Base-by-base conservation (phyloP, 306 rosid species). In the Malus sieversii region DNA sequence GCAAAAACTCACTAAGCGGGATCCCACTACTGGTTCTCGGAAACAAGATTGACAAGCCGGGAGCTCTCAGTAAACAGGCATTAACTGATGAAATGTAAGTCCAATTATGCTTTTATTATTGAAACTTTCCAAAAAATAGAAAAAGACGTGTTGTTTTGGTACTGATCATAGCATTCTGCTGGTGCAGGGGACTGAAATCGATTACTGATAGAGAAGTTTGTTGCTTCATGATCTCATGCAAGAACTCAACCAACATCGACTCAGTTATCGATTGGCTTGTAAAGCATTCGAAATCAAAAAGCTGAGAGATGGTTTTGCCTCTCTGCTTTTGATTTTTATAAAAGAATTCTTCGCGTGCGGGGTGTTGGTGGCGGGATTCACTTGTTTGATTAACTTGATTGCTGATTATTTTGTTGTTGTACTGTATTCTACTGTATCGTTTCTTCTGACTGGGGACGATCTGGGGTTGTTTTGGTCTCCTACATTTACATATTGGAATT, bases 151-250 rank as follows among this genome's bases (percentile, higher is more conserved):
- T 45, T 70, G 61, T 46, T 80, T 35, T 22, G 32, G 58, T 60
- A 75, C 75, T 85, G 62, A 80, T 64, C 68, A 15, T 33, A 53
- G 38, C n/a, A 55, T 73, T 75, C 48, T 80, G 58, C 29, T 19
- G 70, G 70, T 83, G 88, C 88, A 93, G 96, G 97, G 98, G 84
- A 59, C 87, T 93, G 74, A 88, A 84, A 77, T 85, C 91, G 61
- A 85, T 93, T 66, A 84, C 90, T 10, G 90, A 91, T 74, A 89
- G 98, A 83, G 98, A 93, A 89, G 98, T 93, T 74, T 91, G 97
- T 75, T 89, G 91, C 88, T 93, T 89, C 87, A 89, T 93, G 98
- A 93, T 93, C 87, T 93, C 97, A 8, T 93, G 98, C 96, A 93
- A 91, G 85, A 89, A 93, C 83, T 93, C 97, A 10, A 93, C 98